phyloP scores from a whole-genome alignment of 176 grass and related monocot genomes.

The Lolium rigidum region DNA sequence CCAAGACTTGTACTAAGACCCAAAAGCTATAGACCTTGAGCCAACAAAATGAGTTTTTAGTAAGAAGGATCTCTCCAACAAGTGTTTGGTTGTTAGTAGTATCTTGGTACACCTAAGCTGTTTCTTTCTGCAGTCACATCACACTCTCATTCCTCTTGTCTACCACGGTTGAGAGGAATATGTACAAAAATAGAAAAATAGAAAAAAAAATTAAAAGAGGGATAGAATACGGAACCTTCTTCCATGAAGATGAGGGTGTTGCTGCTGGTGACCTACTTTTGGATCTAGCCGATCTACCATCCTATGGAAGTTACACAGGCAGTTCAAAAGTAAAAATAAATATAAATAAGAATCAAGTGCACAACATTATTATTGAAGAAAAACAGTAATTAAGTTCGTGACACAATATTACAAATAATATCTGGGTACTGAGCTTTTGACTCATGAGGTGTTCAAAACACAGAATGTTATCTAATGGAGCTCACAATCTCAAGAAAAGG shows the following conservation, averaged over 20 bases:
- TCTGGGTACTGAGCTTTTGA: neutral
- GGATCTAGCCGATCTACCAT: constrained; percentile 64
- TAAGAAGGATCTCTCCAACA: neutral
- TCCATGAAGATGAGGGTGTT: constrained; percentile 63
- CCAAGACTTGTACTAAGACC: neutral
- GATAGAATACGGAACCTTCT: constrained; percentile 54
- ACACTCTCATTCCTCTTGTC: neutral
- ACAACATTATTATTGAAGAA: neutral
- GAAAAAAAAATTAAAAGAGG: neutral
- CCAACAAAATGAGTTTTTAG: constrained; percentile 1
- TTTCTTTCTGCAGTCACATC: neutral
- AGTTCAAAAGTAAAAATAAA: constrained; percentile 34
- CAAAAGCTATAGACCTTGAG: neutral
- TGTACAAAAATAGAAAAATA: neutral
- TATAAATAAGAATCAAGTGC: constrained; percentile 13
- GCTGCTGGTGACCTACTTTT: constrained; percentile 67
- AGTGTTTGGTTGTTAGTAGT: neutral
- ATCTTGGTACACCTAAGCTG: neutral
- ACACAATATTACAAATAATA: constrained; percentile 20
- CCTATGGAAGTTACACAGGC: constrained; percentile 34
- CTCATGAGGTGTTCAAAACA: neutral
- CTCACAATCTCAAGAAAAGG: neutral
- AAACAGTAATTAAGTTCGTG: neutral
- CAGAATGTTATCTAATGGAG: neutral
- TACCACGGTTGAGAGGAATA: constrained; percentile 13